phyloP scores from a whole-genome alignment of 2,329 filamentous ascomycete species.

The Fusarium avenaceum region DNA sequence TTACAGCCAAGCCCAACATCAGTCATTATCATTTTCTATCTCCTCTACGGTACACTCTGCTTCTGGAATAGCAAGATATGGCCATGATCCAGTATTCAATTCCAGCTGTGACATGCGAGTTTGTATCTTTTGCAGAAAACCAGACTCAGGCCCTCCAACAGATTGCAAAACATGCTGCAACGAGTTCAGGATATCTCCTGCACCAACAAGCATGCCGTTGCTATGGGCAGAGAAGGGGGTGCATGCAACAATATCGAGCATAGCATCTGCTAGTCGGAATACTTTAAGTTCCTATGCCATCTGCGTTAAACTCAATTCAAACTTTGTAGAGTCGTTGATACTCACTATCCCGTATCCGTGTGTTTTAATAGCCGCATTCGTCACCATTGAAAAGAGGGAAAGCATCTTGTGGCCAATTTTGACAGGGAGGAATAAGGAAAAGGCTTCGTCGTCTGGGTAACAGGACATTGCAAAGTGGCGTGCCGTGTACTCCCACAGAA shows the following conservation, averaged over 20 bases:
- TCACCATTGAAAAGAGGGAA: constrained; percentile 43
- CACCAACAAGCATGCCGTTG: constrained; percentile 43
- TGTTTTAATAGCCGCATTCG: constrained; percentile 39
- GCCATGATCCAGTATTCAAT: constrained; percentile 33
- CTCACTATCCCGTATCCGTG: constrained; percentile 49
- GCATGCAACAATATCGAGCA: constrained; percentile 46
- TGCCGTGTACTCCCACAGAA: constrained; percentile 49
- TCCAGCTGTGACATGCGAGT: constrained; percentile 39
- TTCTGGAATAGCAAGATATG: constrained; percentile 20
- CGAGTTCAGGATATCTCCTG: constrained; percentile 42
- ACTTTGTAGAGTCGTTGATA: too few relatives aligned
- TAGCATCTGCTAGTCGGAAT: constrained; percentile 43
- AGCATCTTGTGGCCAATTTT: constrained; percentile 48
- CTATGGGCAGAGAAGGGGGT: constrained; percentile 33
- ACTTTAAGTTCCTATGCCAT: constrained; percentile 46
- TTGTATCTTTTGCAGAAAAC: constrained; percentile 37
- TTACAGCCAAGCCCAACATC: neutral
- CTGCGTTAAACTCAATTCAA: neutral
- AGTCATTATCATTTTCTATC: neutral
- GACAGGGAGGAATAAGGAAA: constrained; percentile 47
- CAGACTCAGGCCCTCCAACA: constrained; percentile 43
- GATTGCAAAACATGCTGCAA: constrained; percentile 41
- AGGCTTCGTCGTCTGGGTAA: constrained; percentile 43
- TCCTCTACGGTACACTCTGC: constrained; percentile 2
- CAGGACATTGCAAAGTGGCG: constrained; percentile 48